These are phyloP conservation scores for Fomitopsis palustris DNA, from an alignment of 1,284 basidiomycete genomes.

Conservation along the genomic window DNA sequence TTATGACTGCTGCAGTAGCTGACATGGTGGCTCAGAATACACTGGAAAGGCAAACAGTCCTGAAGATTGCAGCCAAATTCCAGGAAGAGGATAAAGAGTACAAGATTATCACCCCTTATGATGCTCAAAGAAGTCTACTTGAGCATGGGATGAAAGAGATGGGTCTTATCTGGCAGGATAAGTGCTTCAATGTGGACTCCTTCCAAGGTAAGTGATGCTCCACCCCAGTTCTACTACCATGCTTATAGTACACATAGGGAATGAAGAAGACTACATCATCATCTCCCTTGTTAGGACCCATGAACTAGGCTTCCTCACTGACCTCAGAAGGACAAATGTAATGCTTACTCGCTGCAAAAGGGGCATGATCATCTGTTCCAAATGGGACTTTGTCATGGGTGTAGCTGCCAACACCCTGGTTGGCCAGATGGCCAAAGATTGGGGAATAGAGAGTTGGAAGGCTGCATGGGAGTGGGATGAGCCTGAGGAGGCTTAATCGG, in stretches of 20 bases:
- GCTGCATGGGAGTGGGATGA: slow-evolving; percentile 26
- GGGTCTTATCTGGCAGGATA: slow-evolving; percentile 37
- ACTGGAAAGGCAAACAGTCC: slow-evolving; percentile 35
- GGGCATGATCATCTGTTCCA: slow-evolving; percentile 65
- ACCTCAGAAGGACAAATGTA: slow-evolving; percentile 57
- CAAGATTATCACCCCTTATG: slow-evolving; percentile 53
- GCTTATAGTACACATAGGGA: slow-evolving; percentile 24
- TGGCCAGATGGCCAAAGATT: slow-evolving; percentile 40
- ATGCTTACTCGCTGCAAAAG: slow-evolving; percentile 67
- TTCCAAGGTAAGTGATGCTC: slow-evolving; percentile 33
- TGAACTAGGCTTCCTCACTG: slow-evolving; percentile 45
- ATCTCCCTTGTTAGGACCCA: slow-evolving; percentile 54
- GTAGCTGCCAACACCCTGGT: slow-evolving; percentile 38
- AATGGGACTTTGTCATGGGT: slow-evolving; percentile 48
- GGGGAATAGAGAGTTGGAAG: slow-evolving; percentile 40
- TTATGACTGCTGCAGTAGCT: slow-evolving; percentile 17
- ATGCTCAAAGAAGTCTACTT: slow-evolving; percentile 45
- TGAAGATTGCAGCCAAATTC: slow-evolving; percentile 39
- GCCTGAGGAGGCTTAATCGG: slow-evolving; percentile 29
- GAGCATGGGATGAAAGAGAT: slow-evolving; percentile 35
- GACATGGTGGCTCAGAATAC: slow-evolving; percentile 33
- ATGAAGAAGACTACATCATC: slow-evolving; percentile 52
- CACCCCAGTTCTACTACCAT: neutral
- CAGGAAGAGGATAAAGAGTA: slow-evolving; percentile 37
- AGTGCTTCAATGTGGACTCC: slow-evolving; percentile 52